Evolutionary conservation across 306 rosid genomes (phyloP), one percentile per base, ranked within the genome.

Genomic region (Cicer cuneatum): DNA sequence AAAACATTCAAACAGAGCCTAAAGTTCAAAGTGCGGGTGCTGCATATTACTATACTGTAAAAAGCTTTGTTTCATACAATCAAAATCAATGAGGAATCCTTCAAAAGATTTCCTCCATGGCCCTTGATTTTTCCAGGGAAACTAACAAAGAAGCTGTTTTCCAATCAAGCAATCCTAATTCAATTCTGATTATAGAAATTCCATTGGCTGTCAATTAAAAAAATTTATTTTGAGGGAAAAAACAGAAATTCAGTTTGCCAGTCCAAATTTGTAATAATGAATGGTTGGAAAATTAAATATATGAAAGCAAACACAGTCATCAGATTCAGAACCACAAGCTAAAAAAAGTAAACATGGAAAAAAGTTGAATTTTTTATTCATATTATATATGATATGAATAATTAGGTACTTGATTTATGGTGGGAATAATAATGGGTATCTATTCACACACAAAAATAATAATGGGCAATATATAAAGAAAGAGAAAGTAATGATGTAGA

Each of bases 111-210:
- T 58, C 29, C 62, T 37, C 24, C 33, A 43, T 5, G 43, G 37
- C 45, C 15, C 70, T 43, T 67, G 39, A 68, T 19, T 29, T 80
- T 74, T 24, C 73, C 68, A 15, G 0, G 12, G 56, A 68, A 33
- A 60, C 43, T 6, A 35, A 35, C 43, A 35, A 60, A 12, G 3
- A 54, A 53, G 12, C 7, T n/a, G 41, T 37, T 56, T 19, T 6
- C 33, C 15, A 45, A 45, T 66, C 14, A 66, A 64, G 43, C 65
- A 63, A 74, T n/a, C 71, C 14, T 15, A 52, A 52, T 52, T 24
- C 39, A 16, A 54, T 4, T 19, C 38, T 47, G 5, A 12, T 54
- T 58, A 65, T 40, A 65, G 10, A 39, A 16, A 64, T 51, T 75
- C 45, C 43, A 45, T 64, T 62, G 10, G 39, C 7, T 7, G 10